Conservation (phyloP, 495 filamentous ascomycete genomes). For the Chaetomidium leptoderma region DNA sequence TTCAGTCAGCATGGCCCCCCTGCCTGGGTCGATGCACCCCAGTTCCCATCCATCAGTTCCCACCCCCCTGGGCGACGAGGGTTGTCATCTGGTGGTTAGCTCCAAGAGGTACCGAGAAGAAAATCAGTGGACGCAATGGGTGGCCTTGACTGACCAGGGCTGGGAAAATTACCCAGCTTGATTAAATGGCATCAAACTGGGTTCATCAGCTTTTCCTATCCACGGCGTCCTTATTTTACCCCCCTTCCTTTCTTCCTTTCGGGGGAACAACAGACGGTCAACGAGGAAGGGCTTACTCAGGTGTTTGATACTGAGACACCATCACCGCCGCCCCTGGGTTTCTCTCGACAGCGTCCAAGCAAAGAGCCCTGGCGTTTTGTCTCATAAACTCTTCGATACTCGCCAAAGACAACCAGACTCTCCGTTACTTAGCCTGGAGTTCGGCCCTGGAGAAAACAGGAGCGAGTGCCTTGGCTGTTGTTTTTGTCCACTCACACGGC, state of each 20-base stretch:
- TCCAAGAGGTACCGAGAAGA: constrained; percentile 5
- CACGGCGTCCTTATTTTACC: not conserved
- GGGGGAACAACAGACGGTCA: constrained; percentile 4
- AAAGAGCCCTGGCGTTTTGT: not conserved
- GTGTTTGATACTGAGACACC: constrained; percentile 2
- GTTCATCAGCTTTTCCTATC: not conserved
- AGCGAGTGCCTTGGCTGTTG: constrained; percentile 23
- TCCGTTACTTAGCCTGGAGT: constrained; percentile 11
- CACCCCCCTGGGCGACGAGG: constrained; percentile 4
- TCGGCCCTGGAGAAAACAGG: constrained; percentile 22
- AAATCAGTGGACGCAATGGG: not conserved
- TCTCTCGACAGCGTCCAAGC: constrained; percentile 5
- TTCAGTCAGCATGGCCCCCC: constrained; percentile 24
- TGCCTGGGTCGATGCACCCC: constrained; percentile 25
- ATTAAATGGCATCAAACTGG: not conserved
- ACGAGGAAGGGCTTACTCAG: not conserved
- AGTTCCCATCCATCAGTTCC: constrained; percentile 18
- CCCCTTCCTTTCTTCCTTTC: not conserved
- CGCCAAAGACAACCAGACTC: constrained; percentile 11
- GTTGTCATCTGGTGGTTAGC: not conserved
- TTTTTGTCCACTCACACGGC: constrained; percentile 30
- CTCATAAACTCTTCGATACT: constrained; percentile 9
- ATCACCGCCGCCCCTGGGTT: constrained; percentile 1
- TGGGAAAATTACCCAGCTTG: not conserved
- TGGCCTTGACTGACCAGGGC: not conserved